phyloP scores from a whole-genome alignment of 305 asterid species.

The Rubia tinctorum region DNA sequence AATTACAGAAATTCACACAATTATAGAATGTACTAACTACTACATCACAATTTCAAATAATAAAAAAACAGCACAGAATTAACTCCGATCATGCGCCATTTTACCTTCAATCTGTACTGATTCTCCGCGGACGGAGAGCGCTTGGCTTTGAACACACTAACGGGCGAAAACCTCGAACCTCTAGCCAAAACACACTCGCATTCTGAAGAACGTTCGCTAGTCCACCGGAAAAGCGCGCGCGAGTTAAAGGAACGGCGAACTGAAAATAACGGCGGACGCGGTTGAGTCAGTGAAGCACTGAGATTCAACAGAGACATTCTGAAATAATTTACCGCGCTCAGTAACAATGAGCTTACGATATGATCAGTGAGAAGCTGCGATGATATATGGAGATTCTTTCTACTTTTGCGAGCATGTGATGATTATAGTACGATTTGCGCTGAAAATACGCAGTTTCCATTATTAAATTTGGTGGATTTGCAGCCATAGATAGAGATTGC shows the following conservation, averaged over 20 bases:
- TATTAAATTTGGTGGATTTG: slow-evolving; percentile 1
- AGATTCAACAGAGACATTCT: slow-evolving; percentile 39
- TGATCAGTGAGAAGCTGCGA: neutral
- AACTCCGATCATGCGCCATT: slow-evolving; percentile 1
- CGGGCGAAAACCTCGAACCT: neutral
- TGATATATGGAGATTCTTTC: neutral
- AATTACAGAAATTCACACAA: slow-evolving; percentile 2
- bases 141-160: slow-evolving; percentile 6
- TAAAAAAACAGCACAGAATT: neutral
- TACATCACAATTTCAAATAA: neutral
- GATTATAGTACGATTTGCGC: neutral
- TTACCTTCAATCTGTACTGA: slow-evolving; percentile 22
- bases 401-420: neutral
- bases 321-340: neutral
- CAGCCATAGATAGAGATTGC: slow-evolving; percentile 8
- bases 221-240: slow-evolving; percentile 13
- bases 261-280: slow-evolving; percentile 18
- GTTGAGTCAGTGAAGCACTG: slow-evolving; percentile 32
- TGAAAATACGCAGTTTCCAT: slow-evolving; percentile 1
- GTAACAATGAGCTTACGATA: neutral
- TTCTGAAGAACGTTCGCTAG: slow-evolving; percentile 11
- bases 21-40: neutral
- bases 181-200: neutral
- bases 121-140: slow-evolving; percentile 9
- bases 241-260: slow-evolving; percentile 26